phyloP scores from a whole-genome alignment of 495 filamentous ascomycete species.

The Thermothielavioides terrestris region DNA sequence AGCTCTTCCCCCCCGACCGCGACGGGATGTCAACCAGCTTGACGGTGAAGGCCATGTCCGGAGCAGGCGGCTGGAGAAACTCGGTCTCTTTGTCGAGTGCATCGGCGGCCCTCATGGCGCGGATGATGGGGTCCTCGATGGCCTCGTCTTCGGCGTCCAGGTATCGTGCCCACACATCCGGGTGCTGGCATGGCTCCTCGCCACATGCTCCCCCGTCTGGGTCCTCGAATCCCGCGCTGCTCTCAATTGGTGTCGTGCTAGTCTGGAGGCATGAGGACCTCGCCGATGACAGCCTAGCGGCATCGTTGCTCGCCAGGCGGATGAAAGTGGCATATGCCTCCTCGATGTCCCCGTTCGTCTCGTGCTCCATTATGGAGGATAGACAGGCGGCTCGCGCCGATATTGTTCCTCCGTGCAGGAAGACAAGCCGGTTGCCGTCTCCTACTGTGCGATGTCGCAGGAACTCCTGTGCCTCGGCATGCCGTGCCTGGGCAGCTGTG shows the following conservation, averaged over 20 bases:
- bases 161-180: not conserved
- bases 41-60: conserved; percentile 31
- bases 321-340: conserved; percentile 38
- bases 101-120: conserved; percentile 44
- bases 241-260: not conserved
- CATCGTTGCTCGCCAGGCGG: conserved; percentile 35
- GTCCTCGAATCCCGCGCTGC: no score
- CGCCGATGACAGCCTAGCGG: conserved; percentile 21
- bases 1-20: no score
- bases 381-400: conserved; percentile 39
- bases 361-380: conserved; percentile 31
- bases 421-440: conserved; percentile 38
- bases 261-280: not conserved
- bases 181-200: not conserved
- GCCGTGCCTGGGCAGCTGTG: conserved; percentile 31
- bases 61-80: conserved; percentile 27
- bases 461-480: conserved; percentile 37
- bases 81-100: conserved; percentile 41
- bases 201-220: not conserved
- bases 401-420: conserved; percentile 44
- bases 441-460: conserved; percentile 29
- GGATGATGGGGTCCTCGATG: conserved; percentile 30
- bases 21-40: conserved; percentile 14
- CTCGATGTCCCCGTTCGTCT: conserved; percentile 33
- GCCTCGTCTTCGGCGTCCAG: not conserved